Conservation (phyloP, 495 filamentous ascomycete species). For the Talaromyces nanjingensis region DNA sequence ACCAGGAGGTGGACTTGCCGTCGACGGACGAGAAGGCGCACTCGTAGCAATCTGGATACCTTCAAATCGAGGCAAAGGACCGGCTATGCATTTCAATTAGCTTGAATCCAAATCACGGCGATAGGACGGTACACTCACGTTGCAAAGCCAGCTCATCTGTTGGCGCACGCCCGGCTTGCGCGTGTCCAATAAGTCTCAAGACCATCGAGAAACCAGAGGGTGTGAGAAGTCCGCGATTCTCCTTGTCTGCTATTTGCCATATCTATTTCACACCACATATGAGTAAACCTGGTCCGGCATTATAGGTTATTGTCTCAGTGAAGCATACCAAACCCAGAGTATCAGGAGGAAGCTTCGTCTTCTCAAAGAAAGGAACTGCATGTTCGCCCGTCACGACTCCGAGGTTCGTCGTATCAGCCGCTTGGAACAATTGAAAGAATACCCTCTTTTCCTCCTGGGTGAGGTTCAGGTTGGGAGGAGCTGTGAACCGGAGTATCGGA, state of each 20-base stretch:
- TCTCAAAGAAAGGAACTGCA: conserved; percentile 97
- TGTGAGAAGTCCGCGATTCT: conserved; percentile 90
- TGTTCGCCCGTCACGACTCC: conserved; percentile 95
- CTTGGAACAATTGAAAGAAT: conserved; percentile 83
- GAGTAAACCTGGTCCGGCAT: neutral
- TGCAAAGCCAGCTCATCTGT: conserved; percentile 68
- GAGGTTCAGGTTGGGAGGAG: conserved; percentile 70
- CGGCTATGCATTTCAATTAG: conserved; percentile 43
- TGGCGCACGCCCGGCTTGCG: conserved; percentile 76
- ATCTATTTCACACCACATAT: conserved; percentile 49
- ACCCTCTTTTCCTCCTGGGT: conserved; percentile 87
- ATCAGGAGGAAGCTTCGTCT: conserved; percentile 77
- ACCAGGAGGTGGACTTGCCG: conserved; percentile 43
- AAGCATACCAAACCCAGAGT: conserved; percentile 77
- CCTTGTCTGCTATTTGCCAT: conserved; percentile 97
- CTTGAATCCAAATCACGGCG: neutral
- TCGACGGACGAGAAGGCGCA: conserved; percentile 27
- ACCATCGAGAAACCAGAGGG: conserved; percentile 87
- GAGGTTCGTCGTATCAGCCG: conserved; percentile 80
- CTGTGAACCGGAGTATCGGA: conserved; percentile 5
- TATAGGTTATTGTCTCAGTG: neutral
- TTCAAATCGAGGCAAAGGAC: conserved; percentile 88
- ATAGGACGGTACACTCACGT: conserved; percentile 36
- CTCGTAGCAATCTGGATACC: conserved; percentile 50
- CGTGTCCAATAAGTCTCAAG: conserved; percentile 89